Evolutionary conservation across 257 asterid species (phyloP), one percentile per base, ranked within the genome.

Genomic region (Solanum phureja): DNA sequence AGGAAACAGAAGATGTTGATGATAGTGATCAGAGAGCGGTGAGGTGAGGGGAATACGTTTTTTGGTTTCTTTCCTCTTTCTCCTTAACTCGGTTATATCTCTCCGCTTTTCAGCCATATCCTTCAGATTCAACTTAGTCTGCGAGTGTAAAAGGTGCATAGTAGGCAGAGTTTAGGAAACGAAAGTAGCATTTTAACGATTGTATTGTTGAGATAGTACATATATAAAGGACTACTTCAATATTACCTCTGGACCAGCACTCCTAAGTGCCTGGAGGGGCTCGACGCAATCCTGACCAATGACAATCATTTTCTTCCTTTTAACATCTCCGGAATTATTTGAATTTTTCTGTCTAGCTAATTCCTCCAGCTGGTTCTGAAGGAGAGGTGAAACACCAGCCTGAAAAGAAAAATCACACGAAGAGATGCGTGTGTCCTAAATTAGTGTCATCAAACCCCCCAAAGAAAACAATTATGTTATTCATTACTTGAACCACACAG

Each of bases 261-360:
- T 91, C 85, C 91, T 92, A 91, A 97, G 93, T 88, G 99, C 99
- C 93, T 96, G 93, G 79, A 97, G 99, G 66, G 99, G 99, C 90
- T 97, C 99, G 69, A 97, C 93, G 16, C 94, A 94, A 87, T 97
- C 97, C 90, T 95, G 99, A 81, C 99, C 99, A 87, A 96, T 95
- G 60, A 97, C 98, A 82, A 94, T 92, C 92, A 97, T 58, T 87
- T 90, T 94, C 86, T 94, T 90, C 91, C 91, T 91, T 88, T 94
- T 95, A 83, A 88, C 89, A 31, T 90, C 92, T n/a, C 84, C 91
- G n/a, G 90, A 58, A 79, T 85, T 88, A 89, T 86, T 90, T 31
- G 86, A 49, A 42, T 89, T 89, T 85, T 91, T 95, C 89, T 87
- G 91, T 90, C 85, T 91, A 18, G 98, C 90, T 75, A 97, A 90